Evolutionary conservation across 352 stramenopile genomes (phyloP), one percentile per base, ranked within the genome.

Genomic region (Globisporangium acanthophoron): DNA sequence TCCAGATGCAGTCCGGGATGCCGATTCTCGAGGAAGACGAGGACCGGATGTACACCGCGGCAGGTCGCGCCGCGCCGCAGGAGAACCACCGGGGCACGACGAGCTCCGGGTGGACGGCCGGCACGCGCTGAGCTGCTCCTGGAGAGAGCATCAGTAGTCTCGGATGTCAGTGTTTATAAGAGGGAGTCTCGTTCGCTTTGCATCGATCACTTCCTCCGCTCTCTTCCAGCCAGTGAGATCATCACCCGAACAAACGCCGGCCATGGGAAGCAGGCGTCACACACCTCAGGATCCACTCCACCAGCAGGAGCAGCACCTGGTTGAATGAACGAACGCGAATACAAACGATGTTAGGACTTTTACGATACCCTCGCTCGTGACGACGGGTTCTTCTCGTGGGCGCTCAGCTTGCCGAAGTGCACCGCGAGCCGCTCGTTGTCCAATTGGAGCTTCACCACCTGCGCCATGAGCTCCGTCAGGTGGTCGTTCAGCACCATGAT

Each of bases 401-500:
- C 56, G 13, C 62, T 48, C 29, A 83, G 46, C 13, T 64, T 58
- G 15, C 77, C 74, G 46, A 65, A 83, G 20, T 69, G 59, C 35
- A 78, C 53, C 13, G 47, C 65, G 56, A 87, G 88, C 47, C 69
- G 71, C 62, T 93, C 82, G 40, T 88, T 88, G 37, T 76, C 76
- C 50, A 87, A 75, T 53, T 95, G 84, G 18, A 95, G 70, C 50
- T 73, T 67, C 53, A 90, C 80, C 12, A 78, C 84, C 55, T 88
- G 76, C 39, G 76, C 82, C 80, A 95, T 91, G 15, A 91, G 69
- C 47, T 87, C 85, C 21, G 82, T 94, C 57, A 95, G 69, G 61
- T 95, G 86, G 41, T 94, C 84, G 64, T 95, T 95, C 20, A 94
- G 64, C 33, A 86, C 67, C 66, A 89, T 78, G 51, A 95, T 85